A percentile compares a stretch with the other conserved stretches of the same genome.
phyloP scores from a whole-genome alignment of 73 alveolate species.

The Halteria grandinella region DNA sequence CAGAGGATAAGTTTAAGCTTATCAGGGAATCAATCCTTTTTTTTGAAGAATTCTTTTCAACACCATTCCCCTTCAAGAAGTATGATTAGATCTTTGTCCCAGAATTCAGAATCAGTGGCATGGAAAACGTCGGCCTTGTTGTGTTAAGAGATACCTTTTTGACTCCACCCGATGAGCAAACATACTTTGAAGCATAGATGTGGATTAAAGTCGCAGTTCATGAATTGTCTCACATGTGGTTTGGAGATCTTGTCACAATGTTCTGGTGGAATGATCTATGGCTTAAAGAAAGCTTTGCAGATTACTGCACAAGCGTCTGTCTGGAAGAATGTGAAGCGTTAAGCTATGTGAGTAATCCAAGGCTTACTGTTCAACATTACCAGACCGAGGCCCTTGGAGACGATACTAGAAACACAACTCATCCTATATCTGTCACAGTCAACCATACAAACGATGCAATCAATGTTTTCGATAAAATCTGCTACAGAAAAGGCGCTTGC shows the following conservation, averaged over 20 bases:
- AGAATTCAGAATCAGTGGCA: slow-evolving; percentile 90
- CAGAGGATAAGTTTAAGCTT: slow-evolving; percentile 65
- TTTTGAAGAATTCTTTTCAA: slow-evolving; percentile 89
- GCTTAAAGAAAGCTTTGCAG: slow-evolving; percentile 82
- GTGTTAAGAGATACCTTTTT: slow-evolving; percentile 71
- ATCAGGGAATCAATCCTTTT: slow-evolving; percentile 91
- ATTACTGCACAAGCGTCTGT: slow-evolving; percentile 78
- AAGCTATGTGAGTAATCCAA: slow-evolving; percentile 26
- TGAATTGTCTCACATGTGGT: slow-evolving; percentile 81
- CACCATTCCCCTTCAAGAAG: slow-evolving; percentile 79
- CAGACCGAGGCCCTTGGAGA: slow-evolving; percentile 71
- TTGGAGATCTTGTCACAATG: slow-evolving; percentile 78
- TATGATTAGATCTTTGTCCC: slow-evolving; percentile 89
- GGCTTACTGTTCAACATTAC: slow-evolving; percentile 11
- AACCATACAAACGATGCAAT: slow-evolving; percentile 94
- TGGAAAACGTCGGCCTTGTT: slow-evolving; percentile 90
- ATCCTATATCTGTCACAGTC: slow-evolving; percentile 92
- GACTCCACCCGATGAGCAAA: slow-evolving; percentile 14
- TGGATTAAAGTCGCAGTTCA: slow-evolving; percentile 42
- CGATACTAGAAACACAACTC: slow-evolving; percentile 94
- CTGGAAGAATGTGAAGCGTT: slow-evolving; percentile 66
- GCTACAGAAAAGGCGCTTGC: slow-evolving; percentile 92
- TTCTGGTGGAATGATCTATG: slow-evolving; percentile 83
- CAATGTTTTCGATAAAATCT: slow-evolving; percentile 89
- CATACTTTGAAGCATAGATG: slow-evolving; percentile 29